These are phyloP conservation scores for Nemania serpens DNA, from an alignment of 2,329 filamentous ascomycete genomes.

Conservation along the genomic window DNA sequence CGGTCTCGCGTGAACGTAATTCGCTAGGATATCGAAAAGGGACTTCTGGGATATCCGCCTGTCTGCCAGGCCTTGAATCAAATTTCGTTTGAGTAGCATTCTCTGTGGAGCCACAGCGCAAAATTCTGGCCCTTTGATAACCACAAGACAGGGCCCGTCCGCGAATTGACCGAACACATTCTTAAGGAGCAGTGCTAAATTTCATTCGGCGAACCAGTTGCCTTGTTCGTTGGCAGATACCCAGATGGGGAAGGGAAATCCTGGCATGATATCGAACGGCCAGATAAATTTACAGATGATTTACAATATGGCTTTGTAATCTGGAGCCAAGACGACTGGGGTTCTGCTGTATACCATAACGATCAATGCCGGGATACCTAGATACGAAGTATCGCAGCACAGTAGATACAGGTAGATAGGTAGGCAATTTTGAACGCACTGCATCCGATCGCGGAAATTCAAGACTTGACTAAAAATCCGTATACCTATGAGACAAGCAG, in stretches of 20 bases:
- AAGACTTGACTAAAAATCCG: background rate
- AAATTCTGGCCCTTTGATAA: background rate
- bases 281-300: too few species aligned
- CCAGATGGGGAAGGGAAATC: too few species aligned
- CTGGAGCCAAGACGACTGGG: background rate
- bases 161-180: background rate
- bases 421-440: background rate
- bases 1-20: slow-evolving; percentile 13
- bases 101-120: slow-evolving; percentile 16
- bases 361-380: too few species aligned
- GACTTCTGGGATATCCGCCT: background rate
- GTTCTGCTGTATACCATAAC: too few species aligned
- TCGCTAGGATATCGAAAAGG: slow-evolving; percentile 11
- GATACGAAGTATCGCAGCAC: too few species aligned
- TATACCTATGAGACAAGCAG: background rate
- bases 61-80: slow-evolving; percentile 8
- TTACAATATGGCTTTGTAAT: background rate
- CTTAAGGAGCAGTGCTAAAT: background rate
- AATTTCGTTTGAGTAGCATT: slow-evolving; percentile 19
- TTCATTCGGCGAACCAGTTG: background rate
- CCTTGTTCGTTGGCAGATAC: background rate
- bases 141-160: slow-evolving; percentile 2
- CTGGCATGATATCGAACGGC: too few species aligned
- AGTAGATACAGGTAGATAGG: background rate
- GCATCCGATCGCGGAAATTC: background rate